phyloP scores from a whole-genome alignment of 345 rosid species.

The Arabis alpina region DNA sequence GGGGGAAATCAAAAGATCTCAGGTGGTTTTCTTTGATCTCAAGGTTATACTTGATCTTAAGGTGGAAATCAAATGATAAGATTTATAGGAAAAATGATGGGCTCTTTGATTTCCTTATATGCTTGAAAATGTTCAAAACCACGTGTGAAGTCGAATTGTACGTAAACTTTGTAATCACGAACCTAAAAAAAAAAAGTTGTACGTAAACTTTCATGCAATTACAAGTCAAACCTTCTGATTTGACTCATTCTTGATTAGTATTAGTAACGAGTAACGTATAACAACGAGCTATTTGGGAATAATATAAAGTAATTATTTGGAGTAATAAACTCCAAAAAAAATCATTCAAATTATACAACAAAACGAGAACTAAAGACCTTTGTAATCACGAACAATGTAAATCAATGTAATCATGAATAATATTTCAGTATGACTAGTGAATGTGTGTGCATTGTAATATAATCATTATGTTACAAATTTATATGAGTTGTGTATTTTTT shows the following conservation, averaged over 20 bases:
- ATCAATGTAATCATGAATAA: background rate
- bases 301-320: background rate
- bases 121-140: conserved; percentile 1
- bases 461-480: background rate
- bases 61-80: conserved; percentile 3
- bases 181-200: too few relatives aligned
- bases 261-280: background rate
- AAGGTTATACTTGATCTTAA: background rate
- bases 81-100: conserved; percentile 9
- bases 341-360: background rate
- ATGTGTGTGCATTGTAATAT: background rate
- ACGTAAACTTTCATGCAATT: conserved; percentile 33
- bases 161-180: background rate
- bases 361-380: background rate
- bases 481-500: background rate
- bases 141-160: conserved; percentile 22
- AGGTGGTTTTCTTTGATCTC: conserved; percentile 17
- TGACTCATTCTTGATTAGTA: conserved; percentile 35
- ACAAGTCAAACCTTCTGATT: conserved; percentile 21
- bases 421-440: conserved; percentile 9
- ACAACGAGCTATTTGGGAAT: conserved; percentile 8
- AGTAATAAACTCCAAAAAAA: background rate
- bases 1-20: background rate
- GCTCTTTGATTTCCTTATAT: conserved; percentile 13
- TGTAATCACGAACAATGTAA: background rate